Base-by-base conservation (phyloP, 2,329 filamentous ascomycete genomes). In the Teratosphaeria destructans region DNA sequence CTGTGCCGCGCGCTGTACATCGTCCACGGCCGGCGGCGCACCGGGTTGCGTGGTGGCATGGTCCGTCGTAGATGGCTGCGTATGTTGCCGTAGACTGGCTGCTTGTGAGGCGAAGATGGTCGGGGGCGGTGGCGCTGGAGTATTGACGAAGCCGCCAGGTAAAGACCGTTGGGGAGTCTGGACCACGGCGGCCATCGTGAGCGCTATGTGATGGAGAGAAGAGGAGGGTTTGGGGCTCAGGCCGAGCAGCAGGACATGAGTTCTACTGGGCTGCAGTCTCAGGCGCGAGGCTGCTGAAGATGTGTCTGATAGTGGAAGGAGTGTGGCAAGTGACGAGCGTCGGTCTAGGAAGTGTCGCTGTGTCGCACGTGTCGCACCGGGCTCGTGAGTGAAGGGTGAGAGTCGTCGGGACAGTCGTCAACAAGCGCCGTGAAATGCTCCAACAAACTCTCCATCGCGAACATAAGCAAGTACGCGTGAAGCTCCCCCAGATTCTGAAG, bases 1-100 rank as follows among this genome's bases (percentile, higher is more conserved):
- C 64, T 81, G 82, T 54, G 91, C 90, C 23, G 90, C 94, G 74
- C 90, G 88, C 65, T 89, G 82, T 61, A 95, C 82, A 0, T 89
- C 88, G 53, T 84, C 85, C 54, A 88, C 43, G 37, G 62, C 64
- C 55, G 62, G 60, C 59, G 61, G 35, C 56, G 58, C 58, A 52
- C 55, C 39, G 26, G 61, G 47, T 57, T 63, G 35, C 10, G 61
- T 34, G 59, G 34, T 27, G 43, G 56, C 39, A 56, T 60, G 59
- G 16, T 60, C 54, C 52, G 58, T 16, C 14, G 56, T 52, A 1
- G 63, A 60, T 11, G 64, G 62, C 49, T 66, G 66, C 14, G 61
- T 57, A 23, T 67, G 64, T 59, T 69, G 66, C 34, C 67, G 66
- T 35, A 70, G 62, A 53, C 62, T 63, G 26, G 67, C 70, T 19